These are phyloP conservation scores for Veloporphyrellus conicus DNA, from an alignment of 1,284 basidiomycete species.

Conservation along the genomic window DNA sequence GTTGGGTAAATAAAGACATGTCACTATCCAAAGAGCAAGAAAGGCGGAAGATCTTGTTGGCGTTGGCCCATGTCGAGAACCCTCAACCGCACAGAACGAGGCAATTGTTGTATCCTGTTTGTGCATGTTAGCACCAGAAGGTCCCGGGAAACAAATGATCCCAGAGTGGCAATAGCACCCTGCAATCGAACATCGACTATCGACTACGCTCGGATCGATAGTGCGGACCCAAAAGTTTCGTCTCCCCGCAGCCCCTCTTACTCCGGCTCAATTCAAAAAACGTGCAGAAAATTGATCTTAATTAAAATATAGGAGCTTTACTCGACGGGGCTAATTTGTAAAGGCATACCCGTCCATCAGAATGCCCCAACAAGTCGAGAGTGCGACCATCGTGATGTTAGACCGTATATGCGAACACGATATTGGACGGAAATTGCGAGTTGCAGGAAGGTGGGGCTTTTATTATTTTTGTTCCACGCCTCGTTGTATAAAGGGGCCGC, in stretches of 20 bases:
- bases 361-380: slow-evolving; percentile 39
- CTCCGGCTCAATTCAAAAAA: slow-evolving; percentile 1
- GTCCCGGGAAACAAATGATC: slow-evolving; percentile 19
- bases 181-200: slow-evolving; percentile 7
- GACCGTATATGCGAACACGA: slow-evolving; percentile 32
- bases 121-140: slow-evolving; percentile 29
- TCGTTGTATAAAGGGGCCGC: slow-evolving; percentile 11
- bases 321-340: not conserved
- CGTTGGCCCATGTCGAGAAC: not conserved
- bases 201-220: not conserved
- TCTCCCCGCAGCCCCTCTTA: not conserved
- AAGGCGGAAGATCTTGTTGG: not conserved
- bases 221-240: not conserved
- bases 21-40: not conserved
- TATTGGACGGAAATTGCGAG: slow-evolving; percentile 43
- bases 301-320: not conserved
- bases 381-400: slow-evolving; percentile 37
- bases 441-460: slow-evolving; percentile 44
- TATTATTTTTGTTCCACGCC: slow-evolving; percentile 19
- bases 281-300: no score
- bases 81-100: not conserved
- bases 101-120: slow-evolving; percentile 21
- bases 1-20: not conserved
- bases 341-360: not conserved
- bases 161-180: slow-evolving; percentile 11